A percentile compares a stretch with the other conserved stretches of the same genome.
These are phyloP conservation scores for Aspergillus sp. DNA, from an alignment of 2,329 filamentous ascomycete species.

Conservation along the genomic window DNA sequence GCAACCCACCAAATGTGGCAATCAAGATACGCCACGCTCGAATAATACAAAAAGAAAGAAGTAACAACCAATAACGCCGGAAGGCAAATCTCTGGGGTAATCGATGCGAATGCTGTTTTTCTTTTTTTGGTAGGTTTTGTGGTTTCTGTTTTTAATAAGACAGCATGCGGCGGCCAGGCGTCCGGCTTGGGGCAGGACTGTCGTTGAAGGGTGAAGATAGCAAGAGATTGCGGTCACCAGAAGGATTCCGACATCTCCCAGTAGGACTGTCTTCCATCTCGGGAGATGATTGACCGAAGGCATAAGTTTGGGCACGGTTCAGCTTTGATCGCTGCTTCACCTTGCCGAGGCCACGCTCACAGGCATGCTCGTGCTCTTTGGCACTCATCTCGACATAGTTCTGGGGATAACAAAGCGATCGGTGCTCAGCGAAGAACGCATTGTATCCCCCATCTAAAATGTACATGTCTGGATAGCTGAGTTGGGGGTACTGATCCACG, in stretches of 20 bases:
- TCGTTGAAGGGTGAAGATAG: conserved; percentile 31
- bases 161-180: conserved; percentile 37
- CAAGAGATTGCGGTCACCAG: conserved; percentile 22
- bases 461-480: conserved; percentile 96
- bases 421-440: conserved; percentile 75
- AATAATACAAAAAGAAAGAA: conserved; percentile 10
- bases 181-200: conserved; percentile 26
- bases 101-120: not conserved
- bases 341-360: conserved; percentile 88
- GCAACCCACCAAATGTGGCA: conserved; percentile 1
- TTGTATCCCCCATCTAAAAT: conserved; percentile 96
- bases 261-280: conserved; percentile 57
- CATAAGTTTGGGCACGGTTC: conserved; percentile 83
- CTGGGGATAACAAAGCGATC: conserved; percentile 77
- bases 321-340: conserved; percentile 83
- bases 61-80: conserved; percentile 17
- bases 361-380: conserved; percentile 82
- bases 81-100: conserved; percentile 2
- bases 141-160: conserved; percentile 28
- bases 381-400: conserved; percentile 96
- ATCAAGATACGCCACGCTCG: conserved; percentile 6
- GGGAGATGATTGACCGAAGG: conserved; percentile 68
- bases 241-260: conserved; percentile 34
- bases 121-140: conserved; percentile 1
- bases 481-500: conserved; percentile 71